Conservation (phyloP, 2,329 filamentous ascomycete genomes). For the Fusarium subtropicale region DNA sequence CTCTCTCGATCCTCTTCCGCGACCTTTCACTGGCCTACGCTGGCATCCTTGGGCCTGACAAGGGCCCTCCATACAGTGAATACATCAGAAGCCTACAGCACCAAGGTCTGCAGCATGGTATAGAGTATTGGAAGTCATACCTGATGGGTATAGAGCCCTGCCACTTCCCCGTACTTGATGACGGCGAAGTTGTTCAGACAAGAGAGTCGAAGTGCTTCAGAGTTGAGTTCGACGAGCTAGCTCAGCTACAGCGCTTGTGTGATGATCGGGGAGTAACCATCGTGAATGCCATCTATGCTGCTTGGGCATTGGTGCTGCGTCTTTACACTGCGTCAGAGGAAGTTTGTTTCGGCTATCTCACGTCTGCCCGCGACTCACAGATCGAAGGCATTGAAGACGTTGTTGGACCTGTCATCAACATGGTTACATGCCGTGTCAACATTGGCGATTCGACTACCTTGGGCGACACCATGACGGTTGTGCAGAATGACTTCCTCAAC, state of each 20-base stretch:
- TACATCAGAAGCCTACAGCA: constrained; percentile 30
- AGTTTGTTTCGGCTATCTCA: constrained; percentile 65
- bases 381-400: constrained; percentile 60
- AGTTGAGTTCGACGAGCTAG: constrained; percentile 33
- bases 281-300: constrained; percentile 38
- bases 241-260: constrained; percentile 20
- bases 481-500: constrained; percentile 31
- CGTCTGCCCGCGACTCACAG: constrained; percentile 64
- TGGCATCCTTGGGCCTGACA: background rate
- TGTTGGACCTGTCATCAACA: constrained; percentile 66
- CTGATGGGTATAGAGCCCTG: constrained; percentile 33
- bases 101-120: constrained; percentile 3
- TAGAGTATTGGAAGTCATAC: constrained; percentile 37
- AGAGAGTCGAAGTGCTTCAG: constrained; percentile 36
- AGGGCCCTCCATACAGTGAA: constrained; percentile 34
- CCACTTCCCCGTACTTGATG: constrained; percentile 34
- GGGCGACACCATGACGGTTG: background rate
- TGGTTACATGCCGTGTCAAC: constrained; percentile 64
- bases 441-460: constrained; percentile 33
- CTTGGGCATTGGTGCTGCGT: constrained; percentile 37
- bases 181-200: constrained; percentile 6
- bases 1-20: constrained; percentile 38
- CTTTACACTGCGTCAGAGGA: constrained; percentile 59
- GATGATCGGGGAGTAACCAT: constrained; percentile 26
- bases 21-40: constrained; percentile 34